Conservation (phyloP, 306 rosid genomes). For the Dryas drummondii region DNA sequence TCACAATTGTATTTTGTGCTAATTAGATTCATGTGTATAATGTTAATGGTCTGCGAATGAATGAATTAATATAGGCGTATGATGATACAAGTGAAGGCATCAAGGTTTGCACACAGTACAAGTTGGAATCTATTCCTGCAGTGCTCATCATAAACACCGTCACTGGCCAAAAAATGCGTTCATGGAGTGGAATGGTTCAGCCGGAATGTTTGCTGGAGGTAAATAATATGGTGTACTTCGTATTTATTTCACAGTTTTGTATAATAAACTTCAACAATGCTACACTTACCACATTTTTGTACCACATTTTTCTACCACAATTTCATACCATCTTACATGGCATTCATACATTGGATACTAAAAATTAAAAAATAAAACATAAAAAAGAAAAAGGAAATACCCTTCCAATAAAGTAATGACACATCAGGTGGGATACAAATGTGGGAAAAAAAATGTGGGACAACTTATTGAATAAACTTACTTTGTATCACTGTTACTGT, state of each 20-base stretch:
- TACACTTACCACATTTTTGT: too few species aligned
- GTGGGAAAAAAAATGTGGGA: too few species aligned
- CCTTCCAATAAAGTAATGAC: too few species aligned
- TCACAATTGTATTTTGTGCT: conserved; percentile 30
- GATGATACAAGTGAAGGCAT: conserved; percentile 98
- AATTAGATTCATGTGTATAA: not conserved
- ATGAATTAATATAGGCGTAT: conserved; percentile 52
- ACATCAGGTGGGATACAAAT: too few species aligned
- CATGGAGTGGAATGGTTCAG: conserved; percentile 93
- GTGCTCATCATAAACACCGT: conserved; percentile 92
- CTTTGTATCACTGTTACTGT: conserved; percentile 23
- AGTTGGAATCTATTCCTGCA: conserved; percentile 78
- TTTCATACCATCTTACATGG: too few species aligned
- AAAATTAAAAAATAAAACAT: too few species aligned
- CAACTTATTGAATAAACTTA: not conserved
- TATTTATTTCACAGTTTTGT: not conserved
- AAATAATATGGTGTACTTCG: conserved; percentile 19
- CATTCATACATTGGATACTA: too few species aligned
- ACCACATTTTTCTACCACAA: too few species aligned
- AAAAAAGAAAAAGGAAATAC: too few species aligned
- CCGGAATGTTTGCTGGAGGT: conserved; percentile 91
- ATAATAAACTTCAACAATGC: not conserved
- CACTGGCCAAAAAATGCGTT: conserved; percentile 93
- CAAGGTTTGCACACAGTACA: conserved; percentile 92
- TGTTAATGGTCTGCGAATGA: conserved; percentile 1